A percentile compares a stretch with the other conserved stretches of the same genome.
Conservation (phyloP, 257 asterid species). For the Przewalskia tangutica region DNA sequence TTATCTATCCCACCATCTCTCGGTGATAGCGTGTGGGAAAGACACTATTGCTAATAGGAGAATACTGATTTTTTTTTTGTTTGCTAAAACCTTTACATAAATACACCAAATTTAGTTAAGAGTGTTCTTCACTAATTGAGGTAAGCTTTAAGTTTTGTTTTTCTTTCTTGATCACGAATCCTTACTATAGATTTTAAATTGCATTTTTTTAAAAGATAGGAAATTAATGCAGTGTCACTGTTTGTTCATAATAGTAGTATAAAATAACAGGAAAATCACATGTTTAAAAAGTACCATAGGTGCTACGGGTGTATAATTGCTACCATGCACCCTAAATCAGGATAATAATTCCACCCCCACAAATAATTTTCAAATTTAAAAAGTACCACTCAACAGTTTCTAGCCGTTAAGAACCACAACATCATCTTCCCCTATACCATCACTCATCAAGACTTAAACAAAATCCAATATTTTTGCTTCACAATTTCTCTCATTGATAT, state of each 20-base stretch:
- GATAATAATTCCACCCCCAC: conserved; percentile 20
- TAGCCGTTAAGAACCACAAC: conserved; percentile 4
- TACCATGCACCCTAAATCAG: background rate
- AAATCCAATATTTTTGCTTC: background rate
- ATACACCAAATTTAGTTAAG: background rate
- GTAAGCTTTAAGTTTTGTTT: background rate
- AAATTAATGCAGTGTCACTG: background rate
- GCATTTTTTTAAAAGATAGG: too few species aligned
- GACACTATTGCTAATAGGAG: background rate
- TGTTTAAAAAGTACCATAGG: too few species aligned
- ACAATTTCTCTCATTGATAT: background rate
- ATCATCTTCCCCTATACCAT: background rate
- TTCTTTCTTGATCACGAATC: background rate
- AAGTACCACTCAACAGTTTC: conserved; percentile 7
- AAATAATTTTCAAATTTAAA: conserved; percentile 36
- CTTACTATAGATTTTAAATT: too few species aligned
- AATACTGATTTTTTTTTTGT: background rate
- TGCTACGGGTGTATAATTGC: background rate
- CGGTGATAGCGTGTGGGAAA: too few species aligned
- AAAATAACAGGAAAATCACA: background rate
- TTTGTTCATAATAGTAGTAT: background rate
- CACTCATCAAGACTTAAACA: background rate
- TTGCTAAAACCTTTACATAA: background rate
- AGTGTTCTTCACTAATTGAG: background rate
- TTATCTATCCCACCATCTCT: too few species aligned